phyloP scores from a whole-genome alignment of 352 stramenopile genomes.

The Pseudoperonospora humuli region DNA sequence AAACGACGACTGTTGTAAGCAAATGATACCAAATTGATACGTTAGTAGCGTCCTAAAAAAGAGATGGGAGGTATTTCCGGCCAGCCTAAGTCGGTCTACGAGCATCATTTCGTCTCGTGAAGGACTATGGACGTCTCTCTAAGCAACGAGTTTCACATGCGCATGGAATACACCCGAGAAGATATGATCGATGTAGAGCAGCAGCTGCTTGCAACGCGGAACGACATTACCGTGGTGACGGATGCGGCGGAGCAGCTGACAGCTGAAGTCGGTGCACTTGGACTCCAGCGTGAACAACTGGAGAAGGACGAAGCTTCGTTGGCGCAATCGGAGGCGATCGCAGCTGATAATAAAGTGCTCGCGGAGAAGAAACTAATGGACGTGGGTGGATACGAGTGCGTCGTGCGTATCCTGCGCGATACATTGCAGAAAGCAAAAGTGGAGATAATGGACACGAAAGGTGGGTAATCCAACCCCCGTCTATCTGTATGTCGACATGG shows the following conservation, averaged over 20 bases:
- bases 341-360: slow-evolving; percentile 44
- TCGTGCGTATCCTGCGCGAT: slow-evolving; percentile 46
- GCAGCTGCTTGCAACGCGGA: slow-evolving; percentile 29
- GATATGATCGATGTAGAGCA: slow-evolving; percentile 26
- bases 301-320: slow-evolving; percentile 50
- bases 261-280: slow-evolving; percentile 37
- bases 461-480: slow-evolving; percentile 8
- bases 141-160: slow-evolving; percentile 30
- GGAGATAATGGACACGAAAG: slow-evolving; percentile 44
- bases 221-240: slow-evolving; percentile 32
- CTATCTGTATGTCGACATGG: too few relatives aligned
- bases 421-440: slow-evolving; percentile 39
- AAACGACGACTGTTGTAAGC: too few relatives aligned
- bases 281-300: slow-evolving; percentile 50
- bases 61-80: background rate
- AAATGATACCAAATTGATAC: slow-evolving; percentile 2
- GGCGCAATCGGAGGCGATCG: slow-evolving; percentile 33
- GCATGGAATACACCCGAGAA: slow-evolving; percentile 32
- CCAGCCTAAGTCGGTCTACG: background rate
- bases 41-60: background rate
- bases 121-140: slow-evolving; percentile 20
- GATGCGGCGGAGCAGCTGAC: slow-evolving; percentile 42
- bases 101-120: background rate
- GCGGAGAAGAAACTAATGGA: slow-evolving; percentile 58
- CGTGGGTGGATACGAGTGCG: slow-evolving; percentile 51